Percentiles rank a stretch among this genome's conserved stretches.
phyloP scores from a whole-genome alignment of 805 yeast genomes.

The Yueomyces sp. region DNA sequence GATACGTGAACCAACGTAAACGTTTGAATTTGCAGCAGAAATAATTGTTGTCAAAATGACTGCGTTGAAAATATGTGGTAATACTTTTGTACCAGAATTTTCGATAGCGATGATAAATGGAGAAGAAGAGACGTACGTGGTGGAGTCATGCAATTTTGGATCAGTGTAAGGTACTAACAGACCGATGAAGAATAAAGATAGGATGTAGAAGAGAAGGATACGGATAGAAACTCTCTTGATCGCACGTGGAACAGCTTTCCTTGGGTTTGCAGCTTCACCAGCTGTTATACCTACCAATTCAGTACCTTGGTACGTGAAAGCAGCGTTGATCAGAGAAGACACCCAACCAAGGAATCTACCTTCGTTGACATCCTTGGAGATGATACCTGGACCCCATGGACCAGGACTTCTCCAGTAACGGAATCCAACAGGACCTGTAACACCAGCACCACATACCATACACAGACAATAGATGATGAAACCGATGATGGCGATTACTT shows the following conservation, averaged over 20 bases:
- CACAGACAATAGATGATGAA: slow-evolving; percentile 39
- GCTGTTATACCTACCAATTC: slow-evolving; percentile 46
- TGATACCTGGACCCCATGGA: slow-evolving; percentile 49
- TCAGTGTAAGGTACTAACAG: slow-evolving; percentile 52
- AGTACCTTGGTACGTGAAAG: slow-evolving; percentile 48
- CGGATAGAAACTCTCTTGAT: slow-evolving; percentile 52
- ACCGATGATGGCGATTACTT: slow-evolving; percentile 42
- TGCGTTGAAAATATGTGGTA: slow-evolving; percentile 63
- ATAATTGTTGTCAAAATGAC: slow-evolving; percentile 51
- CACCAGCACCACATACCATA: slow-evolving; percentile 45
- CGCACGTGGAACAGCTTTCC: slow-evolving; percentile 57
- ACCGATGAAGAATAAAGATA: slow-evolving; percentile 51
- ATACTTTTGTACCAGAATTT: slow-evolving; percentile 51
- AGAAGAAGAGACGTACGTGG: slow-evolving; percentile 37
- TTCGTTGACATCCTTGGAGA: slow-evolving; percentile 28
- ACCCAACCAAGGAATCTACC: slow-evolving; percentile 43
- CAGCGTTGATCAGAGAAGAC: slow-evolving; percentile 38
- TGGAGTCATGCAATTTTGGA: slow-evolving; percentile 26
- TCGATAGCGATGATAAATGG: slow-evolving; percentile 57
- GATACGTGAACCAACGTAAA: slow-evolving; percentile 61
- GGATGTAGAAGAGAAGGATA: slow-evolving; percentile 46
- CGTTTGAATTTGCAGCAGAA: slow-evolving; percentile 69
- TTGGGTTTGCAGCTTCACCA: slow-evolving; percentile 51
- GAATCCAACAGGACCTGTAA: slow-evolving; percentile 46
- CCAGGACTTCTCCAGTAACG: slow-evolving; percentile 58